Evolutionary conservation across 1,284 basidiomycete species (phyloP).

Genomic region (Tylopilus sp.): DNA sequence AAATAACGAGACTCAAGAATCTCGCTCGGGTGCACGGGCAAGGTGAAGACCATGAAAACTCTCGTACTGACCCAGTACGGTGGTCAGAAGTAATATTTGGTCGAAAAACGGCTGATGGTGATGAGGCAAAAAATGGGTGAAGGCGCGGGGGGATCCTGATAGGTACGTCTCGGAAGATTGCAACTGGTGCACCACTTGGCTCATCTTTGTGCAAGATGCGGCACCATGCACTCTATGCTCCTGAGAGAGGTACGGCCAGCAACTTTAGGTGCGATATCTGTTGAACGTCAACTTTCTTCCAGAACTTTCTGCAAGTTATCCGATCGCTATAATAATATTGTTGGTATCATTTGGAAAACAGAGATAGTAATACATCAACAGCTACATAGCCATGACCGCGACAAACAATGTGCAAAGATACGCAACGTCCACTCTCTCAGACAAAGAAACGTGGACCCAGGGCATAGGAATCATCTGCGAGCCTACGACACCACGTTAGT

Average conservation of each 20-base stretch:
- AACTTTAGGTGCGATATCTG: no score
- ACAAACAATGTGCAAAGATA: conserved; percentile 21
- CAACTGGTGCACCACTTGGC: background rate
- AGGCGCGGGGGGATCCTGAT: conserved; percentile 7
- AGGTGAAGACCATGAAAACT: conserved; percentile 17
- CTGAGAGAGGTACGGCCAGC: no score
- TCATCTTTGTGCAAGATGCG: conserved; percentile 1
- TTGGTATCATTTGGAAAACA: background rate
- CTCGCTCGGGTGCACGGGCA: conserved; percentile 51
- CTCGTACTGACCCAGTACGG: conserved; percentile 22
- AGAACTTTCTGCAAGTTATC: no score
- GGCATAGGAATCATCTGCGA: background rate
- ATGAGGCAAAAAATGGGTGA: conserved; percentile 17
- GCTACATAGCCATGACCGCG: conserved; percentile 8
- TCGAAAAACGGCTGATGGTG: conserved; percentile 22
- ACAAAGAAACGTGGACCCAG: background rate
- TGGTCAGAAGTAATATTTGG: conserved; percentile 48
- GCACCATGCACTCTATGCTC: no score
- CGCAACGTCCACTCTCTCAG: conserved; percentile 15
- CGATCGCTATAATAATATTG: no score
- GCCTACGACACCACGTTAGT: conserved; percentile 14
- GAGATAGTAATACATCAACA: conserved; percentile 7
- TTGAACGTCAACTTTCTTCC: background rate
- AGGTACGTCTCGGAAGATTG: conserved; percentile 21
- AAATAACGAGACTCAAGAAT: conserved; percentile 60